phyloP scores from a whole-genome alignment of 768 basidiomycete genomes.

The Lepiota brunneoincarnata region DNA sequence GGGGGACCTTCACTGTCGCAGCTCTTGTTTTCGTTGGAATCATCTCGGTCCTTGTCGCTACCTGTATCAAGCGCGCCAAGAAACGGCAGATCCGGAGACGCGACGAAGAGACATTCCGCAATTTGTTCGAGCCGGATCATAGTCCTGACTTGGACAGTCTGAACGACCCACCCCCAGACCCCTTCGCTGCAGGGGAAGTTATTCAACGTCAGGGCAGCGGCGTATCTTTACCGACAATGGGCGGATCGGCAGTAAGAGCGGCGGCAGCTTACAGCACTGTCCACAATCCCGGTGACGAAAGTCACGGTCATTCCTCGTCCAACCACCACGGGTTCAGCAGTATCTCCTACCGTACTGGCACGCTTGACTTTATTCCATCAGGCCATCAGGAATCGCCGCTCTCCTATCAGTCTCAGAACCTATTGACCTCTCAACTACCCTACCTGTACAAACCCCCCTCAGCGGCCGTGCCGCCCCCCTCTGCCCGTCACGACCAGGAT shows the following conservation, averaged over 20 bases:
- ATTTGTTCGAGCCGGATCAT: background rate
- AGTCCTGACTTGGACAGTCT: background rate
- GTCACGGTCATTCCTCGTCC: background rate
- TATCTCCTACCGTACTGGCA: constrained; percentile 1
- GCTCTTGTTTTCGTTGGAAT: constrained; percentile 33
- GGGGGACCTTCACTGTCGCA: constrained; percentile 40
- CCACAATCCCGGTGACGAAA: background rate
- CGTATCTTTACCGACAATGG: background rate
- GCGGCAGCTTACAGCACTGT: background rate
- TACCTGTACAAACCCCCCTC: background rate
- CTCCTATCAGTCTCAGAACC: background rate
- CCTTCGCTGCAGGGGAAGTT: constrained; percentile 9
- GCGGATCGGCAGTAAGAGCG: background rate
- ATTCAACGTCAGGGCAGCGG: background rate
- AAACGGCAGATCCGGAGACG: background rate
- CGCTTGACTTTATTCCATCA: background rate
- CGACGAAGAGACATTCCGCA: background rate
- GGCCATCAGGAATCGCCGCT: background rate
- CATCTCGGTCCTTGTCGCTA: constrained; percentile 19
- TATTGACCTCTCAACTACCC: background rate
- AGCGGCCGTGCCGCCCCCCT: background rate
- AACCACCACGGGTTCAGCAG: constrained; percentile 2
- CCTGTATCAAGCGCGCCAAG: constrained; percentile 10
- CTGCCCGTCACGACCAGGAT: background rate
- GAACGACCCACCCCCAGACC: background rate